Conservation (phyloP, 1,284 basidiomycete species). For the Irpex sp. region DNA sequence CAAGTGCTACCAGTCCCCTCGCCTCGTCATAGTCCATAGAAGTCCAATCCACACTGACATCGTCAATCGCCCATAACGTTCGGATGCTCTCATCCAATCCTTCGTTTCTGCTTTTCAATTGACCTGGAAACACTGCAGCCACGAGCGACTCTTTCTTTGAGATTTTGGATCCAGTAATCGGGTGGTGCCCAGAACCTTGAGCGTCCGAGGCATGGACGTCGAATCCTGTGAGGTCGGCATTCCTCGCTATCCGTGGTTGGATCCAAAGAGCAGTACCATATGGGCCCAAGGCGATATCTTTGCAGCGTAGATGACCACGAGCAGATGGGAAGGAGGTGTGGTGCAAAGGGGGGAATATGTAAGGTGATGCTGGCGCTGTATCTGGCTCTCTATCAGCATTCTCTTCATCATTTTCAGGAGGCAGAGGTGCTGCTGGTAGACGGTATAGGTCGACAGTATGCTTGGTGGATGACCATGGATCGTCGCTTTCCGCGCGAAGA, state of each 20-base stretch:
- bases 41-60: slow-evolving; percentile 42
- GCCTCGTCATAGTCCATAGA: slow-evolving; percentile 57
- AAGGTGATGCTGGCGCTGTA: slow-evolving; percentile 18
- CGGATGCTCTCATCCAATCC: slow-evolving; percentile 15
- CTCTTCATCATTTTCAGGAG: neutral
- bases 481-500: slow-evolving; percentile 49
- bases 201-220: slow-evolving; percentile 26
- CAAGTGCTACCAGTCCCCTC: slow-evolving; percentile 46
- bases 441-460: slow-evolving; percentile 47
- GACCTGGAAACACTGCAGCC: slow-evolving; percentile 46
- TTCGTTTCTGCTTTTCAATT: slow-evolving; percentile 19
- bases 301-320: slow-evolving; percentile 49
- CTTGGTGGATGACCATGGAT: slow-evolving; percentile 52
- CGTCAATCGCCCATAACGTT: slow-evolving; percentile 22
- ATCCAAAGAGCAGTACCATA: slow-evolving; percentile 59
- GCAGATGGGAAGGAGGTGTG: slow-evolving; percentile 33
- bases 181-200: slow-evolving; percentile 9
- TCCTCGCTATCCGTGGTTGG: slow-evolving; percentile 37
- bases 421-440: slow-evolving; percentile 18
- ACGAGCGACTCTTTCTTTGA: slow-evolving; percentile 35
- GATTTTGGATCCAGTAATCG: neutral
- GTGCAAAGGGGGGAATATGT: slow-evolving; percentile 41
- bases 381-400: neutral
- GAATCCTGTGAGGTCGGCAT: slow-evolving; percentile 19
- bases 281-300: slow-evolving; percentile 45